These are phyloP conservation scores for Porcisia hertigi DNA, from an alignment of 208 protist genomes.

Conservation along the genomic window DNA sequence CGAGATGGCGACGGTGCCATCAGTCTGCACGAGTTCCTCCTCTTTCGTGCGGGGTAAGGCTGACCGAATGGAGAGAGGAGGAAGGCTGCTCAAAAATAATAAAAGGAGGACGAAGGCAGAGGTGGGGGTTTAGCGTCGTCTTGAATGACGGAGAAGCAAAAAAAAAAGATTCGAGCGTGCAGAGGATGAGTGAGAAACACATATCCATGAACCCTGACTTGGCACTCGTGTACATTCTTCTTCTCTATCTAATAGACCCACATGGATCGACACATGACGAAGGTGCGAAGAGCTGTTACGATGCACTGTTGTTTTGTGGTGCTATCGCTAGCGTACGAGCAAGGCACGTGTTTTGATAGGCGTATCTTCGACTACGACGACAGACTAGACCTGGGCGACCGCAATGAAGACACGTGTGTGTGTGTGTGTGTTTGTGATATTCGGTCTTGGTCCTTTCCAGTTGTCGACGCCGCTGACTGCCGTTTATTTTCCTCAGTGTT, in stretches of 20 bases:
- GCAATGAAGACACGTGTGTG: neutral
- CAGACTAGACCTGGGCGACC: neutral
- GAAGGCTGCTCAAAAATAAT: neutral
- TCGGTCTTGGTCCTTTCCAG: too few relatives aligned
- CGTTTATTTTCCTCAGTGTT: neutral
- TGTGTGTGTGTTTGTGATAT: too few relatives aligned
- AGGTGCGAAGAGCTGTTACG: neutral
- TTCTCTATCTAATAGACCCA: neutral
- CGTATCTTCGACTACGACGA: neutral
- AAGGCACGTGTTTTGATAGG: too few relatives aligned
- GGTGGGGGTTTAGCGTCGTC: neutral
- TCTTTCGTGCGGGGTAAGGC: conserved; percentile 50
- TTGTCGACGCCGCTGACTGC: neutral
- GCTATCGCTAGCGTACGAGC: neutral
- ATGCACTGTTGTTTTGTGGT: neutral
- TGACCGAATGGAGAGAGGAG: neutral
- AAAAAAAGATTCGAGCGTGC: neutral
- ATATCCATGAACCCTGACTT: too few relatives aligned
- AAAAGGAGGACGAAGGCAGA: neutral
- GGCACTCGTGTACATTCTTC: neutral
- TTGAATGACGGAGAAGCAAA: neutral
- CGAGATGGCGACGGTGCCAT: conserved; percentile 44
- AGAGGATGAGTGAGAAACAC: neutral
- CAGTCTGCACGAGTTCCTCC: conserved; percentile 80
- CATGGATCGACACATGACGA: neutral